Base-by-base conservation (phyloP, 768 basidiomycete genomes). In the Paxillus involutus region DNA sequence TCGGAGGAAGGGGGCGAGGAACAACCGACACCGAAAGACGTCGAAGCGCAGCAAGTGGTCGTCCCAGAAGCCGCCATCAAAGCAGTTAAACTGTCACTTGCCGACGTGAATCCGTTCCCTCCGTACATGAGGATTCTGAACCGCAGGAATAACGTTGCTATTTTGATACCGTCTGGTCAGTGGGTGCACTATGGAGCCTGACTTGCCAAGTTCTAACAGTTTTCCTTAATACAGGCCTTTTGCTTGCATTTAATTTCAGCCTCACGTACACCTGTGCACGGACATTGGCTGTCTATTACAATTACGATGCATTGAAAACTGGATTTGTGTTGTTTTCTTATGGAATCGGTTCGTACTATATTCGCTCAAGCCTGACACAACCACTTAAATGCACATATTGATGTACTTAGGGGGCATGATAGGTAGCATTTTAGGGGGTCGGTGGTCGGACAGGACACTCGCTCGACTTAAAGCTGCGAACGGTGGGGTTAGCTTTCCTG, bases 281-380 rank as follows among this genome's bases (percentile, higher is more conserved):
- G 56, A 91, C 89, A 0, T 75, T 96, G 2, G 78, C 77, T 0
- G 70, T 76, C 10, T 66, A 77, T 11, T 96, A 95, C 61, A 61
- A 77, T 32, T 94, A 87, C 66, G 74, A 82, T 50, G 77, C 93
- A 1, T 72, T 97, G 30, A 76, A 80, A 44, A 87, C 88, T 42
- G 94, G 94, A 8, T 69, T 94, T 17, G 84, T 93, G 6, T 76
- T 93, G 1, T 79, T 97, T 12, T 68, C 88, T 0, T 92, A 81
- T 63, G 93, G 93, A 35, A 61, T 82, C 3, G 88, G 88, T 84
- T 37, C 26, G 78, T 63, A 45, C 6, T 39, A 4, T 17, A 4
- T 2, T 17, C 6, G 6, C 10, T 37, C n/a, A n/a, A 19, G 12
- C 8, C 14, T 17, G 1, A 3, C 26, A 26, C 8, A 0, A 42